Evolutionary conservation across 257 asterid species (phyloP).

Genomic region (Anisodus acutangulus): DNA sequence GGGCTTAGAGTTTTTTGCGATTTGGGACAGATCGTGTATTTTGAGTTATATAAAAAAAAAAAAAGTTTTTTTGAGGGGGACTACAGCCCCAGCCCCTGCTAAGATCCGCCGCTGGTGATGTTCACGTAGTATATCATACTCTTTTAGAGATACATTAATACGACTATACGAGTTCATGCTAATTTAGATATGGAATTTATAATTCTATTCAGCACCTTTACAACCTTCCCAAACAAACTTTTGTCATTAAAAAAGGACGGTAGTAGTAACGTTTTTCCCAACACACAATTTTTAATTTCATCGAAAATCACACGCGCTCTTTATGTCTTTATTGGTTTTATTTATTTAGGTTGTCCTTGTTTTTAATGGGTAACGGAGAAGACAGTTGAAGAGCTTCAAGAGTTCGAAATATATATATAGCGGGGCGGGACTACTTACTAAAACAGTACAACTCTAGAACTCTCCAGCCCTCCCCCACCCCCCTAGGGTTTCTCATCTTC

Average conservation of each 20-base stretch:
- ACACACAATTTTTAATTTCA: background rate
- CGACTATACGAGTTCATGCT: too few relatives aligned
- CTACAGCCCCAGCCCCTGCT: too few relatives aligned
- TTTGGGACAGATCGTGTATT: too few relatives aligned
- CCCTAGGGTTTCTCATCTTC: constrained; percentile 53
- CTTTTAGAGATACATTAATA: too few relatives aligned
- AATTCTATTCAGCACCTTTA: too few relatives aligned
- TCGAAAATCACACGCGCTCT: background rate
- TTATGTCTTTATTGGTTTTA: background rate
- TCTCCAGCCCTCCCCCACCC: background rate
- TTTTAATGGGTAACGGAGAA: background rate
- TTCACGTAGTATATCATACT: too few relatives aligned
- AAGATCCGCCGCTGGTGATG: too few relatives aligned
- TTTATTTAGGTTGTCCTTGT: background rate
- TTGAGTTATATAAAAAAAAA: too few relatives aligned
- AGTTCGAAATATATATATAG: constrained; percentile 48
- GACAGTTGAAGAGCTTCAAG: constrained; percentile 26
- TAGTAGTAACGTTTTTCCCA: background rate
- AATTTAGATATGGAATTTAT: too few relatives aligned
- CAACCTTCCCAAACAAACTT: too few relatives aligned
- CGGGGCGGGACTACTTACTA: constrained; percentile 43
- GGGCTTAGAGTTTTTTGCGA: too few relatives aligned
- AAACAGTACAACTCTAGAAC: background rate
- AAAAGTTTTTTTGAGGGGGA: too few relatives aligned
- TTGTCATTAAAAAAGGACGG: background rate